These are phyloP conservation scores for Pestalotiopsis fici DNA, from an alignment of 2,329 filamentous ascomycete species.

Conservation along the genomic window DNA sequence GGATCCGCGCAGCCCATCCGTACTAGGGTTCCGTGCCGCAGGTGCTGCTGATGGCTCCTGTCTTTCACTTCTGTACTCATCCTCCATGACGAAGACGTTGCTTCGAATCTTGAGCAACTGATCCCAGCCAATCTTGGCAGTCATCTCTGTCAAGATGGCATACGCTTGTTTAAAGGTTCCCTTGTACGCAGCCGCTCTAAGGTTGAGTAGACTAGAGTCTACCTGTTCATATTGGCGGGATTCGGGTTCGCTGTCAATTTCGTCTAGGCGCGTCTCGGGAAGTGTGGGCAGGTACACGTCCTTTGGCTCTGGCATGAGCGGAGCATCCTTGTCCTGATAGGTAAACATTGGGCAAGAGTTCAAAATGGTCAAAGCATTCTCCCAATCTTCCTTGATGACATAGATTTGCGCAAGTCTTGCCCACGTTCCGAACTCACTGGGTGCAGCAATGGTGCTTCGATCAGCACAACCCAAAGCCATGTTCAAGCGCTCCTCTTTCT, in stretches of 20 bases:
- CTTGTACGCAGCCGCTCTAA: constrained; percentile 87
- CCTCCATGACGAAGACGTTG: constrained; percentile 99
- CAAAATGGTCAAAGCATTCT: constrained; percentile 88
- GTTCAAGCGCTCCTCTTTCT: constrained; percentile 69
- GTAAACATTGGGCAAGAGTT: constrained; percentile 99
- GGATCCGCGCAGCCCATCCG: constrained; percentile 73
- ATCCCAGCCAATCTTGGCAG: constrained; percentile 96
- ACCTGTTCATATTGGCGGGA: constrained; percentile 82
- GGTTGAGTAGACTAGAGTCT: constrained; percentile 80
- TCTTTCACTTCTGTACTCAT: constrained; percentile 92
- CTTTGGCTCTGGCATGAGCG: constrained; percentile 89
- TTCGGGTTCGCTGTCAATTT: constrained; percentile 90
- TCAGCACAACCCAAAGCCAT: constrained; percentile 93
- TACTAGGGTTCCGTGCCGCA: constrained; percentile 71
- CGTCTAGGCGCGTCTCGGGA: constrained; percentile 86
- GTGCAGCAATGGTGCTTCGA: constrained; percentile 89
- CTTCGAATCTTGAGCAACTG: constrained; percentile 92
- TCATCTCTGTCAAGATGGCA: constrained; percentile 91
- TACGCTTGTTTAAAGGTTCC: constrained; percentile 97
- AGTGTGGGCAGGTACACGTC: constrained; percentile 86
- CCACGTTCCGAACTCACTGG: constrained; percentile 97
- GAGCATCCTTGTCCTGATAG: constrained; percentile 97
- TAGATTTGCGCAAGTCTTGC: constrained; percentile 92
- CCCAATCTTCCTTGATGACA: constrained; percentile 92
- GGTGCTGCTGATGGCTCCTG: constrained; percentile 55